These are phyloP conservation scores for Backusella parvicylindrica DNA, from an alignment of 192 early-diverging fungal genomes.

Conservation along the genomic window DNA sequence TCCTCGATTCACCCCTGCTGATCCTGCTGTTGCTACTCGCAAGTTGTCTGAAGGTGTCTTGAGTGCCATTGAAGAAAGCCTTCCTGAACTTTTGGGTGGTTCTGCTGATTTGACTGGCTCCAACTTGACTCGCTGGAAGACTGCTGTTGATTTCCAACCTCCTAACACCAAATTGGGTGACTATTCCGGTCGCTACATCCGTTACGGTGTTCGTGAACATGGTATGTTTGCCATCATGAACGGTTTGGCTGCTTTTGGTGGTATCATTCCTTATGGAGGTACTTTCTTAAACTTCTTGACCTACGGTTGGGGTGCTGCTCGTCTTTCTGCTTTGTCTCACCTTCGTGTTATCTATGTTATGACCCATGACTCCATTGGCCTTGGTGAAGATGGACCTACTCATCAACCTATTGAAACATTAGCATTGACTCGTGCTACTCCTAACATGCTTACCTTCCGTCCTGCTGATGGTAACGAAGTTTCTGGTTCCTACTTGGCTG, in stretches of 20 bases:
- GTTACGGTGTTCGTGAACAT: conserved; percentile 97
- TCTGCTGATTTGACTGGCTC: conserved; percentile 96
- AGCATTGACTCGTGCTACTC: conserved; percentile 82
- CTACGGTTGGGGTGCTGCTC: conserved; percentile 78
- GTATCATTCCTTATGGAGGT: conserved; percentile 78
- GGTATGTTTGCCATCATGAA: conserved; percentile 94
- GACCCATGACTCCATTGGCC: conserved; percentile 98
- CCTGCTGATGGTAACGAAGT: conserved; percentile 95
- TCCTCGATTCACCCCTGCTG: conserved; percentile 75
- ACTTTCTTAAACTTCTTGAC: conserved; percentile 93
- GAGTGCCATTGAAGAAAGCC: conserved; percentile 66
- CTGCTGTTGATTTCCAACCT: conserved; percentile 87
- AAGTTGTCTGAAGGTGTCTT: conserved; percentile 85
- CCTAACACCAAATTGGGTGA: conserved; percentile 62
- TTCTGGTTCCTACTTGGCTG: conserved; percentile 82
- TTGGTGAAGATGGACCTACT: conserved; percentile 98
- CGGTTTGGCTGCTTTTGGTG: conserved; percentile 85
- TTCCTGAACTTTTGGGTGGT: conserved; percentile 89
- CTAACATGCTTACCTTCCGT: conserved; percentile 82
- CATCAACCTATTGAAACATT: conserved; percentile 98
- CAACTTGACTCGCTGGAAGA: conserved; percentile 93
- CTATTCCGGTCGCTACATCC: conserved; percentile 84
- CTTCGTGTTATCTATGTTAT: conserved; percentile 93
- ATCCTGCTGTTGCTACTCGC: conserved; percentile 80
- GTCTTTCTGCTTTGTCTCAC: conserved; percentile 83